phyloP scores from a whole-genome alignment of 768 basidiomycete genomes.

The Hemileccinum rubropunctum region DNA sequence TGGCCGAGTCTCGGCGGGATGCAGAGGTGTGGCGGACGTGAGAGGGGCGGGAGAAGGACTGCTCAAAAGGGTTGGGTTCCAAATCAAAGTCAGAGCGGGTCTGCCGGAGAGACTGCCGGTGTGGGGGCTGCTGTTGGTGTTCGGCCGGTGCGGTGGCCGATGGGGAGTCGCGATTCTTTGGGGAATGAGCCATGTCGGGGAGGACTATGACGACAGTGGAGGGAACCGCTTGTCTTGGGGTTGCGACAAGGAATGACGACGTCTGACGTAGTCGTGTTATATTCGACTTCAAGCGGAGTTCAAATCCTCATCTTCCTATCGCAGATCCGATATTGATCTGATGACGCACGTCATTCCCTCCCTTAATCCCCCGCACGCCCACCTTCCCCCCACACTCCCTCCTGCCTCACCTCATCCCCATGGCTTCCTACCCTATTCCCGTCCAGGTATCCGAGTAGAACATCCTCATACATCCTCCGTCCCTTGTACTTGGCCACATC shows the following conservation, averaged over 20 bases:
- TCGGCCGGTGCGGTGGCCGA: slow-evolving; percentile 15
- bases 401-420: slow-evolving; percentile 6
- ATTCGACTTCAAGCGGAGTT: slow-evolving; percentile 44
- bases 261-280: slow-evolving; percentile 44
- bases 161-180: slow-evolving; percentile 37
- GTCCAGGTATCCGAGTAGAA: slow-evolving; percentile 18
- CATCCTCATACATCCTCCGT: slow-evolving; percentile 23
- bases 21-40: slow-evolving; percentile 46
- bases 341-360: slow-evolving; percentile 31
- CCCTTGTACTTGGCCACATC: slow-evolving; percentile 44
- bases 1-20: slow-evolving; percentile 32
- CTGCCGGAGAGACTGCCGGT: slow-evolving; percentile 35
- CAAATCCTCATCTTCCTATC: slow-evolving; percentile 31
- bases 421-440: neutral
- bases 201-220: slow-evolving; percentile 29
- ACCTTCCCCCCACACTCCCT: neutral
- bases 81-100: slow-evolving; percentile 67
- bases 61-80: slow-evolving; percentile 93
- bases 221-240: slow-evolving; percentile 19
- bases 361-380: slow-evolving; percentile 18
- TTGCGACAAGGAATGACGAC: slow-evolving; percentile 38
- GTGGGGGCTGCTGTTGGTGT: slow-evolving; percentile 5
- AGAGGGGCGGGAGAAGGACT: slow-evolving; percentile 74
- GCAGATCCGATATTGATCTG: slow-evolving; percentile 35
- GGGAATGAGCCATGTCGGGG: slow-evolving; percentile 21